Conservation (phyloP, 2,329 filamentous ascomycete species). For the Penicillium psychrosexuale region DNA sequence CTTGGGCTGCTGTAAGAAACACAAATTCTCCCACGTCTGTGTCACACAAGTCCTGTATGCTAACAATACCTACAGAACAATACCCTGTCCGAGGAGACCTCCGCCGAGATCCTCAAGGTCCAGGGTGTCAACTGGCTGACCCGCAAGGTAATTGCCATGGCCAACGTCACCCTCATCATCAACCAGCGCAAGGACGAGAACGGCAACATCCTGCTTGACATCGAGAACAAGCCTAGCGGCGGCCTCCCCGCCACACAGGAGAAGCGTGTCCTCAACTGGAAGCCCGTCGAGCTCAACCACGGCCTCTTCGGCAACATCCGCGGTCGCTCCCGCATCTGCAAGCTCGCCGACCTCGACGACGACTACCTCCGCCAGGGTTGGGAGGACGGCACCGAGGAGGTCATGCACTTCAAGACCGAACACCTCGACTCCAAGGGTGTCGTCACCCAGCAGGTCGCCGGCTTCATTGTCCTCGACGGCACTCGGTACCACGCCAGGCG, state of each 20-base stretch:
- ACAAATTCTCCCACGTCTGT: neutral
- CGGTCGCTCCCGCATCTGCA: neutral
- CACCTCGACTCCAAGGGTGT: neutral
- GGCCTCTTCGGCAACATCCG: neutral
- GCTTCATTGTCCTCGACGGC: neutral
- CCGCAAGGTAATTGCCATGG: neutral
- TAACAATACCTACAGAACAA: neutral
- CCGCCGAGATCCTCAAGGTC: neutral
- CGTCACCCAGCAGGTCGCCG: neutral
- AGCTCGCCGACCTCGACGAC: neutral
- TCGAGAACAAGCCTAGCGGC: neutral
- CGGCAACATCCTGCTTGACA: neutral
- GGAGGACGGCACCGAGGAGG: neutral
- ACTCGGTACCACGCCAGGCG: neutral
- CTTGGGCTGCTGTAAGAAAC: neutral
- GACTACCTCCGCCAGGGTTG: neutral
- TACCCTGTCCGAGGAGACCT: neutral
- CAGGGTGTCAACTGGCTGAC: neutral
- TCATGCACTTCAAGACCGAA: neutral
- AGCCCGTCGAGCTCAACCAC: neutral
- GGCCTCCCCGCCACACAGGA: neutral
- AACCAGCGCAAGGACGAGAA: neutral
- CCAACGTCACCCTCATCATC: neutral
- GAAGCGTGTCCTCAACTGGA: neutral
- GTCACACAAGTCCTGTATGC: neutral